A percentile compares a stretch with the other conserved stretches of the same genome.
Conservation (phyloP, 1,284 basidiomycete genomes). For the Naganishia sp. region DNA sequence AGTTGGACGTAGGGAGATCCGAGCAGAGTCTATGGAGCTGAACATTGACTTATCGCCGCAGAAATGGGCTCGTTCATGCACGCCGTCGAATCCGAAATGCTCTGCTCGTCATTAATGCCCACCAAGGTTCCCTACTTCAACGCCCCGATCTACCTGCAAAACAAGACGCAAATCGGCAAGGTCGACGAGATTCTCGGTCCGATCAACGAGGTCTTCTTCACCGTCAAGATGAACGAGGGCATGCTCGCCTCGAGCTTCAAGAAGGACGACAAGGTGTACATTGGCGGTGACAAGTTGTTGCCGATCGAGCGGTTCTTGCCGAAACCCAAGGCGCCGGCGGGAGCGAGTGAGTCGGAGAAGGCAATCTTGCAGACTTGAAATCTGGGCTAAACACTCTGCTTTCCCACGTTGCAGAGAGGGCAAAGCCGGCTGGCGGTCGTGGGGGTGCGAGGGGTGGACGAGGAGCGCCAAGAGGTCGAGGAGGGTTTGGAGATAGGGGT, state of each 20-base stretch:
- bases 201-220: slow-evolving; percentile 98
- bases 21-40: neutral
- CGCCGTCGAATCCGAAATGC: slow-evolving; percentile 97
- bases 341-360: slow-evolving; percentile 37
- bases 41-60: slow-evolving; percentile 44
- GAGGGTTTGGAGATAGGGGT: slow-evolving; percentile 19
- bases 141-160: slow-evolving; percentile 96
- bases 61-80: slow-evolving; percentile 89
- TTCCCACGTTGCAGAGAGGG: slow-evolving; percentile 51
- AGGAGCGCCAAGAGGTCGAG: slow-evolving; percentile 35
- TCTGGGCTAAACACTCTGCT: slow-evolving; percentile 26
- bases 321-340: slow-evolving; percentile 78
- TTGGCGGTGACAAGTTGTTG: slow-evolving; percentile 91
- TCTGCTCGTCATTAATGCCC: slow-evolving; percentile 80
- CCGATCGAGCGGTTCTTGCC: slow-evolving; percentile 97
- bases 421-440: slow-evolving; percentile 41
- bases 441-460: slow-evolving; percentile 41
- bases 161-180: slow-evolving; percentile 94
- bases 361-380: neutral
- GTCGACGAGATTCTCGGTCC: slow-evolving; percentile 96
- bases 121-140: slow-evolving; percentile 99
- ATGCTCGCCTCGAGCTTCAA: slow-evolving; percentile 96
- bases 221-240: slow-evolving; percentile 94
- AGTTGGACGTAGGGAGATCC: slow-evolving; percentile 37
- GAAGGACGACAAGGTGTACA: slow-evolving; percentile 97